Evolutionary conservation across 176 grass and related monocot species (phyloP), one percentile per base, ranked within the genome.

Genomic region (Carex littledalei): DNA sequence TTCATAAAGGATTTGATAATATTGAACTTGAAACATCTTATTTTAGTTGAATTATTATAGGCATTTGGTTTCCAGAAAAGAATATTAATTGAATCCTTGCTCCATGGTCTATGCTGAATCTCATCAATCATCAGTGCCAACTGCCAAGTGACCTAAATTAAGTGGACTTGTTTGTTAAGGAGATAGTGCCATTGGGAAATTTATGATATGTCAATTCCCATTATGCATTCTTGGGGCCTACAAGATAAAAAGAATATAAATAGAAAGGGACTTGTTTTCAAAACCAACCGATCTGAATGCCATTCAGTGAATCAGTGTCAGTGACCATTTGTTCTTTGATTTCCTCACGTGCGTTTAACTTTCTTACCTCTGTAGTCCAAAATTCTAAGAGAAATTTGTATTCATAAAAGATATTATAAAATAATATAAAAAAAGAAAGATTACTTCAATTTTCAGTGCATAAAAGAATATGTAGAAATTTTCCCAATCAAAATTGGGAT

Each of bases 221-320:
- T 24, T 75, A 47, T 53, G 20, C 71, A 53, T n/a, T 53, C 45
- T 75, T 7, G 8, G 45, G 71, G 20, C 20, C 43, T 75, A 75
- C 45, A 22, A 76, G 72, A 76, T 29, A 14, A 76, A 54, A 76
- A 24, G 21, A 77, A 54, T 55, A 11, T 16, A 8, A 29, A 55
- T 26, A 15, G 49, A 77, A 77, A 77, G 22, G 22, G 73, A 77
- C 22, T 10, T 55, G 73, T 54, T 55, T 77, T 39, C 73, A 13
- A 55, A 16, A 49, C 73, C 73, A 77, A 77, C 49, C 24, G 29
- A 55, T 77, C 31, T 77, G 55, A 55, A 77, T 77, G 72, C 22
- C 49, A 76, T 55, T 53, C 49, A 53, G 5, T 24, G 45, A 75
- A 75, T 15, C 71, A 54, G 55, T 53, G n/a, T 15, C 70, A 54